phyloP scores from a whole-genome alignment of 257 asterid genomes.

The Rauvolfia tetraphylla region DNA sequence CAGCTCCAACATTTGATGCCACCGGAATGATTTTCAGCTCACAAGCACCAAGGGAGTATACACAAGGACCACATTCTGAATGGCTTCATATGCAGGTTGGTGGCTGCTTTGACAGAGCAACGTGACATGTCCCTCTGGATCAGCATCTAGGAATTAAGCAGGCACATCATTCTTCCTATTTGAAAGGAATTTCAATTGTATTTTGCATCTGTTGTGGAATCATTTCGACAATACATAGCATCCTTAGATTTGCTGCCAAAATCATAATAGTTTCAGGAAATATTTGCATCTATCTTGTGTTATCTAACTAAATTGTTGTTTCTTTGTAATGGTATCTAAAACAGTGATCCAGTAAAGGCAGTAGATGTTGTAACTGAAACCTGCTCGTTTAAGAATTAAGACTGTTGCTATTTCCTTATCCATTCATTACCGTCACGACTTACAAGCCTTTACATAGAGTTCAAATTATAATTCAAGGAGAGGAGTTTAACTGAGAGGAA shows the following conservation, averaged over 20 bases:
- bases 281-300: constrained; percentile 10
- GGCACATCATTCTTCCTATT: constrained; percentile 20
- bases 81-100: constrained; percentile 92
- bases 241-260: constrained; percentile 17
- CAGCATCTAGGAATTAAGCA: constrained; percentile 1
- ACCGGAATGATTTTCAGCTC: constrained; percentile 59
- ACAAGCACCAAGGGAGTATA: constrained; percentile 57
- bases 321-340: constrained; percentile 11
- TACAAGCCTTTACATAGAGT: too few relatives aligned
- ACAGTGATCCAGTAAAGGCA: not conserved
- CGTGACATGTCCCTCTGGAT: constrained; percentile 24
- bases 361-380: constrained; percentile 1
- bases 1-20: constrained; percentile 46
- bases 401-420: not conserved
- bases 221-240: constrained; percentile 15
- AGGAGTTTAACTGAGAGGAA: not conserved
- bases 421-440: not conserved
- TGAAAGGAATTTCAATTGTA: constrained; percentile 15
- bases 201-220: constrained; percentile 10
- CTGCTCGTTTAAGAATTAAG: not conserved
- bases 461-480: not conserved
- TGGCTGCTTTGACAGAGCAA: constrained; percentile 47
- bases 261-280: constrained; percentile 8
- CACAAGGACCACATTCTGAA: constrained; percentile 57
- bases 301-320: constrained; percentile 5